A percentile compares a stretch with the other conserved stretches of the same genome.
phyloP scores from a whole-genome alignment of 2,329 filamentous ascomycete species.

The Claviceps purpurea region DNA sequence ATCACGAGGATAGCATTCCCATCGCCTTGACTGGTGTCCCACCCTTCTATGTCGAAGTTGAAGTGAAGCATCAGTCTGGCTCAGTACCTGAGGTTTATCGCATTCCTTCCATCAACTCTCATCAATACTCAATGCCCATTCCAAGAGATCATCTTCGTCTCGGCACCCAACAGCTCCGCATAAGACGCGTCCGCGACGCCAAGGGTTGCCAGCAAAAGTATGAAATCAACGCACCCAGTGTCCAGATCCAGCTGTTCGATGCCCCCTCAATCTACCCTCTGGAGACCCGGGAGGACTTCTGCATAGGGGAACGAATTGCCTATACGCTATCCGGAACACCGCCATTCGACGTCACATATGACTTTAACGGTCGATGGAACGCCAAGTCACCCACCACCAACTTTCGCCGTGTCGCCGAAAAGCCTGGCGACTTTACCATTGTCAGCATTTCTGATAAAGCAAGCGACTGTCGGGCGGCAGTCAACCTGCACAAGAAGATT shows the following conservation, averaged over 20 bases:
- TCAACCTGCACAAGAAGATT: constrained; percentile 68
- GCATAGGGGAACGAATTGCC: constrained; percentile 85
- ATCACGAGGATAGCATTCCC: constrained; percentile 75
- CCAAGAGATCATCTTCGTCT: constrained; percentile 74
- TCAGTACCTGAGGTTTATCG: constrained; percentile 68
- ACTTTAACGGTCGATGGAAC: constrained; percentile 70
- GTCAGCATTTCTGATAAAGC: constrained; percentile 78
- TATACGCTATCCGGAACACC: constrained; percentile 84
- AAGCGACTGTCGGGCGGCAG: constrained; percentile 71
- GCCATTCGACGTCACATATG: constrained; percentile 88
- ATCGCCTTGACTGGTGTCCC: constrained; percentile 71
- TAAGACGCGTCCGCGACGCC: constrained; percentile 79
- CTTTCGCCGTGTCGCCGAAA: constrained; percentile 88
- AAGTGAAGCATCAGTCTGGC: constrained; percentile 81
- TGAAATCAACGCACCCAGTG: constrained; percentile 56
- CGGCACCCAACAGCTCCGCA: constrained; percentile 78
- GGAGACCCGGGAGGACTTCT: constrained; percentile 77
- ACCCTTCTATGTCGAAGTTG: constrained; percentile 82
- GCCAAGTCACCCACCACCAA: constrained; percentile 67
- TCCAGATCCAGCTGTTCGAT: constrained; percentile 86
- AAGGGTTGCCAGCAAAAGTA: constrained; percentile 74
- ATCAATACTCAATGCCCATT: constrained; percentile 67
- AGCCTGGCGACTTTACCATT: constrained; percentile 77
- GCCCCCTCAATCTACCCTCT: constrained; percentile 82
- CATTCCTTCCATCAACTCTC: constrained; percentile 64